Conservation (phyloP, 2,329 filamentous ascomycete species). For the Simplicillium aogashimaense region DNA sequence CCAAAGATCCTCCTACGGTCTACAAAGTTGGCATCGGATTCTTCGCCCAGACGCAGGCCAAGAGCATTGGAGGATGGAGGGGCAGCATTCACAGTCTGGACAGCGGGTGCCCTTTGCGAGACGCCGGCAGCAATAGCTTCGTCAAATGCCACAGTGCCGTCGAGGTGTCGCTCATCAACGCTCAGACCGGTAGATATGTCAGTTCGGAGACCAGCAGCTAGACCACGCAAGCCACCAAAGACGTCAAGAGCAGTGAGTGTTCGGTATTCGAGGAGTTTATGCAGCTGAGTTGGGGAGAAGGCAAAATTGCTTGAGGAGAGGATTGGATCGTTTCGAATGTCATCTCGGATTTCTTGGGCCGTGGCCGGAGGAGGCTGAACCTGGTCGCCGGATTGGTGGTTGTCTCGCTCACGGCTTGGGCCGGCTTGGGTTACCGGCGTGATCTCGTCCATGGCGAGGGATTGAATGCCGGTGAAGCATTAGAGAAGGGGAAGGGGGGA, state of each 20-base stretch:
- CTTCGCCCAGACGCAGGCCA: conserved; percentile 18
- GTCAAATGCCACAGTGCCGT: conserved; percentile 35
- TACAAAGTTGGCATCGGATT: conserved; percentile 14
- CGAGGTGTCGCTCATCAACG: conserved; percentile 34
- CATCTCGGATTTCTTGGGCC: conserved; percentile 7
- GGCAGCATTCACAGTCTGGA: conserved; percentile 5
- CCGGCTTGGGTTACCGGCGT: conserved; percentile 9
- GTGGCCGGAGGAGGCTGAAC: neutral
- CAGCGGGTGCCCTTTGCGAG: conserved; percentile 17
- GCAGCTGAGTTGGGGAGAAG: conserved; percentile 42
- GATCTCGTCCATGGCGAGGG: conserved; percentile 18
- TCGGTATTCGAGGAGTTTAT: conserved; percentile 41
- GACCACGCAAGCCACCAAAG: conserved; percentile 42
- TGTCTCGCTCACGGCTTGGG: conserved; percentile 2
- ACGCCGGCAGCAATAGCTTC: conserved; percentile 33
- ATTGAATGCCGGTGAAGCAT: conserved; percentile 8
- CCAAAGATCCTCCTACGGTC: conserved; percentile 64
- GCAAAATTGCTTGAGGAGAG: conserved; percentile 35
- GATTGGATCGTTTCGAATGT: conserved; percentile 16
- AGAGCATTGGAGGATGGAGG: conserved; percentile 13
- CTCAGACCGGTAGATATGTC: conserved; percentile 36
- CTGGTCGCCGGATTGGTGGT: neutral
- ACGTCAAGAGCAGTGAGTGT: conserved; percentile 36
- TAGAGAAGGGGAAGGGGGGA: conserved; percentile 1
- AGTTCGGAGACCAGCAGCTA: conserved; percentile 39